These are phyloP conservation scores for Wickerhamomyces kurtzmanii DNA, from an alignment of 805 yeast genomes.

Conservation along the genomic window DNA sequence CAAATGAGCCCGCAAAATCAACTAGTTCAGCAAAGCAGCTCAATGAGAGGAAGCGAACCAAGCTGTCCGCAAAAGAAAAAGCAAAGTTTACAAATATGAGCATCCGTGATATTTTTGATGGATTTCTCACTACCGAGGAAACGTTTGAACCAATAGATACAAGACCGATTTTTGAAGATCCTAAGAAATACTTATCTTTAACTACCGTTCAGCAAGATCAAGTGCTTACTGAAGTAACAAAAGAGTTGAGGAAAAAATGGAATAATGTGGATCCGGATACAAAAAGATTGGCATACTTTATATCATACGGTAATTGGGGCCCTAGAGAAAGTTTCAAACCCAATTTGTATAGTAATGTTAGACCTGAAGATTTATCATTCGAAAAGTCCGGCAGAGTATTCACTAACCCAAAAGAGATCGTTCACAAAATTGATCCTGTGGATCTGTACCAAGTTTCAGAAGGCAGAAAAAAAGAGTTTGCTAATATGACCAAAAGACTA, in stretches of 20 bases:
- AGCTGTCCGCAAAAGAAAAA: constrained; percentile 5
- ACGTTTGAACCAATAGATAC: constrained; percentile 40
- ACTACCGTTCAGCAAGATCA: constrained; percentile 46
- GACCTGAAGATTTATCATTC: constrained; percentile 58
- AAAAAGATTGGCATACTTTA: constrained; percentile 49
- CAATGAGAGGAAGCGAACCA: too few relatives aligned
- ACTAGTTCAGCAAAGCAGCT: too few relatives aligned
- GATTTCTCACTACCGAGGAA: constrained; percentile 21
- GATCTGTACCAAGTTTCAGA: constrained; percentile 34
- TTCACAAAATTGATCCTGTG: constrained; percentile 25
- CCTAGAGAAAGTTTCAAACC: constrained; percentile 46
- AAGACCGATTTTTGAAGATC: constrained; percentile 28
- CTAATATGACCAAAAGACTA: constrained; percentile 37
- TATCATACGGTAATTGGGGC: constrained; percentile 66
- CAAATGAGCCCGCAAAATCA: too few relatives aligned
- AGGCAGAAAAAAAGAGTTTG: constrained; percentile 30
- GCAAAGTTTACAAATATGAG: constrained; percentile 15
- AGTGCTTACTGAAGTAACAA: constrained; percentile 38
- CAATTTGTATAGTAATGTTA: constrained; percentile 28
- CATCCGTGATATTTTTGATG: constrained; percentile 19
- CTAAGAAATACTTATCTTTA: constrained; percentile 20
- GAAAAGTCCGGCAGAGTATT: constrained; percentile 24
- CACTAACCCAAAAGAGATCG: constrained; percentile 5
- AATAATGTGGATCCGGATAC: constrained; percentile 31
- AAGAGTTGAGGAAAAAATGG: constrained; percentile 48